These are phyloP conservation scores for Epichloe elymi DNA, from an alignment of 2,329 filamentous ascomycete genomes.

Conservation along the genomic window DNA sequence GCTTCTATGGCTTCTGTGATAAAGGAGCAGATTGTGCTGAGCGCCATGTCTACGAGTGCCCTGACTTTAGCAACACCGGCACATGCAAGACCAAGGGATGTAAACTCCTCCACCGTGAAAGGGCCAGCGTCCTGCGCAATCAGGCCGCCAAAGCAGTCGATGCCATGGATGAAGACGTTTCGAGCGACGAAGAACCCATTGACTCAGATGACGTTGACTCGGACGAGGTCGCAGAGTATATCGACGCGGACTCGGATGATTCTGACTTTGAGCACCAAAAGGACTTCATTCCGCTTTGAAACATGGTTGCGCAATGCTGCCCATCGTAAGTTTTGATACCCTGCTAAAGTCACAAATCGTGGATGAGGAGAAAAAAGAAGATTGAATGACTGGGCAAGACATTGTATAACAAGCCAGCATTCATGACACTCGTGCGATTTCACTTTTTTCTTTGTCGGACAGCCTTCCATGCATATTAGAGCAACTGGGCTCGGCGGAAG, in stretches of 20 bases:
- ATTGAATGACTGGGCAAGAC: not conserved
- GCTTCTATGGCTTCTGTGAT: slow-evolving; percentile 76
- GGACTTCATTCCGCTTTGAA: slow-evolving; percentile 40
- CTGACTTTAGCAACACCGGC: slow-evolving; percentile 86
- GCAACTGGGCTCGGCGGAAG: not conserved
- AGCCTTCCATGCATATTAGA: not conserved
- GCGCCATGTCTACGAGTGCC: slow-evolving; percentile 85
- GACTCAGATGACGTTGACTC: slow-evolving; percentile 72
- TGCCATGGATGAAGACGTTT: slow-evolving; percentile 50
- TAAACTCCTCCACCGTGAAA: slow-evolving; percentile 75
- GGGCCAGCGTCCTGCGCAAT: slow-evolving; percentile 66
- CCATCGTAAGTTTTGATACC: slow-evolving; percentile 1
- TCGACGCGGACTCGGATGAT: slow-evolving; percentile 41
- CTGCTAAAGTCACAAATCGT: not conserved
- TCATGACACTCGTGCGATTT: not conserved
- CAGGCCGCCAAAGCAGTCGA: slow-evolving; percentile 40
- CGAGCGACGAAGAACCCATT: slow-evolving; percentile 62
- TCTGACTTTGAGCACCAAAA: slow-evolving; percentile 43
- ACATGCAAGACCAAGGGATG: slow-evolving; percentile 70
- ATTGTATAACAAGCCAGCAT: not conserved
- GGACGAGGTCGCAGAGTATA: slow-evolving; percentile 56
- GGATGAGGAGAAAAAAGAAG: not conserved
- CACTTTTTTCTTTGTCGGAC: too few relatives aligned
- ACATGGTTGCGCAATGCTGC: not conserved
- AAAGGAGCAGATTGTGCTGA: slow-evolving; percentile 65